Evolutionary conservation across 2,329 filamentous ascomycete genomes (phyloP).

Genomic region (Curvularia spicifera): DNA sequence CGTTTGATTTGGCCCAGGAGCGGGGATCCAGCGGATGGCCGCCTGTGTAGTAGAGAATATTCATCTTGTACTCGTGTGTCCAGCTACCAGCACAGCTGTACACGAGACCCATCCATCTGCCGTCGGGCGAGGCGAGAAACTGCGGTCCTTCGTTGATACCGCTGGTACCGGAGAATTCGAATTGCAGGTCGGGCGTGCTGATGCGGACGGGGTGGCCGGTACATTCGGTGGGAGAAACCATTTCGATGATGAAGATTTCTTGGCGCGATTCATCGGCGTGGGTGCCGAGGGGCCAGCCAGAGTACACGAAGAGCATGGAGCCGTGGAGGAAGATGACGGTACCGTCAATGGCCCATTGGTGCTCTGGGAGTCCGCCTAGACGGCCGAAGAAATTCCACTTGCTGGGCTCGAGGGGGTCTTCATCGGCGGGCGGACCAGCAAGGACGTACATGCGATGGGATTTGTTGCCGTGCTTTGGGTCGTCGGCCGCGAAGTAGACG

Average conservation of each 20-base stretch:
- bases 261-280: slow-evolving; percentile 49
- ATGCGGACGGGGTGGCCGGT: slow-evolving; percentile 49
- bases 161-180: slow-evolving; percentile 50
- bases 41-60: slow-evolving; percentile 51
- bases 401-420: slow-evolving; percentile 38
- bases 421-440: slow-evolving; percentile 47
- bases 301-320: slow-evolving; percentile 54
- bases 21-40: slow-evolving; percentile 49
- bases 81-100: slow-evolving; percentile 56
- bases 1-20: slow-evolving; percentile 50
- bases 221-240: slow-evolving; percentile 47
- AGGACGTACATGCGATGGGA: slow-evolving; percentile 57
- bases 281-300: slow-evolving; percentile 53
- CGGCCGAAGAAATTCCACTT: slow-evolving; percentile 53
- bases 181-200: slow-evolving; percentile 49
- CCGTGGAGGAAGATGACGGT: slow-evolving; percentile 52
- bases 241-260: slow-evolving; percentile 53
- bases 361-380: slow-evolving; percentile 49
- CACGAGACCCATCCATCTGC: slow-evolving; percentile 53
- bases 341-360: slow-evolving; percentile 58
- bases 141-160: slow-evolving; percentile 58
- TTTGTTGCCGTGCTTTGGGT: slow-evolving; percentile 53
- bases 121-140: slow-evolving; percentile 45
- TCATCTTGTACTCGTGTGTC: slow-evolving; percentile 59
- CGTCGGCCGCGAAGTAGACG: slow-evolving; percentile 57